phyloP scores from a whole-genome alignment of 352 stramenopile genomes.

The Phytophthora colocasiae region DNA sequence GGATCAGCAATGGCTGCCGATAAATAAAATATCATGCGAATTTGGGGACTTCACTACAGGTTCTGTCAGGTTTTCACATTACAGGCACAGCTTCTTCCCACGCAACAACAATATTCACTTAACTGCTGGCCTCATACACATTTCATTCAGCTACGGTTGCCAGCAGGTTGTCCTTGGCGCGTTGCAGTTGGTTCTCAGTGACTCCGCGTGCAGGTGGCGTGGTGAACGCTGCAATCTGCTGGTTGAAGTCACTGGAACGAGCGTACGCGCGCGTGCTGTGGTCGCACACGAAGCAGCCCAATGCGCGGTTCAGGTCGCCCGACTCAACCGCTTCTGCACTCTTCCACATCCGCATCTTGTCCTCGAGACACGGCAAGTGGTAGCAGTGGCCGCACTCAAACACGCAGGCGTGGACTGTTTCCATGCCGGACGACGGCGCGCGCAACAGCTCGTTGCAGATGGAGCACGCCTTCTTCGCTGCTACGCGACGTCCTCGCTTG shows the following conservation, averaged over 20 bases:
- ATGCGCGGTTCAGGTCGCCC: slow-evolving; percentile 50
- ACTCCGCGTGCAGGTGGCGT: slow-evolving; percentile 53
- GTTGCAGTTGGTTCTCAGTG: slow-evolving; percentile 75
- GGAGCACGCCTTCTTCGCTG: slow-evolving; percentile 60
- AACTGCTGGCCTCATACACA: background rate
- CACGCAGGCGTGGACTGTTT: slow-evolving; percentile 70
- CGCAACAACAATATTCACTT: too few species aligned
- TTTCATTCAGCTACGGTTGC: slow-evolving; percentile 28
- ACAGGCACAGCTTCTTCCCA: background rate
- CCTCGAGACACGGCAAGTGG: slow-evolving; percentile 79
- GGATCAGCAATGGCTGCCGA: slow-evolving; percentile 36
- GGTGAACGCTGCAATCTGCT: slow-evolving; percentile 48
- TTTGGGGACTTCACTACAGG: slow-evolving; percentile 67
- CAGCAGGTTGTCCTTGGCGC: slow-evolving; percentile 70
- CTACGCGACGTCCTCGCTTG: slow-evolving; percentile 69
- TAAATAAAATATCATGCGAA: slow-evolving; percentile 90
- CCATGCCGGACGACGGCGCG: slow-evolving; percentile 51
- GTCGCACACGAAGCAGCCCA: slow-evolving; percentile 87
- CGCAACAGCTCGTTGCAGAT: slow-evolving; percentile 74
- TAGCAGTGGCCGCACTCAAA: slow-evolving; percentile 89
- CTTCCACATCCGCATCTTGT: slow-evolving; percentile 91
- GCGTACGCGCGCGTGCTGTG: slow-evolving; percentile 75
- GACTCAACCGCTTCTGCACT: slow-evolving; percentile 58
- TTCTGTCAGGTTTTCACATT: slow-evolving; percentile 9
- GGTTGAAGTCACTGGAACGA: slow-evolving; percentile 43